Evolutionary conservation across 305 asterid species (phyloP), one percentile per base, ranked within the genome.

Genomic region (Solanum hybrid): DNA sequence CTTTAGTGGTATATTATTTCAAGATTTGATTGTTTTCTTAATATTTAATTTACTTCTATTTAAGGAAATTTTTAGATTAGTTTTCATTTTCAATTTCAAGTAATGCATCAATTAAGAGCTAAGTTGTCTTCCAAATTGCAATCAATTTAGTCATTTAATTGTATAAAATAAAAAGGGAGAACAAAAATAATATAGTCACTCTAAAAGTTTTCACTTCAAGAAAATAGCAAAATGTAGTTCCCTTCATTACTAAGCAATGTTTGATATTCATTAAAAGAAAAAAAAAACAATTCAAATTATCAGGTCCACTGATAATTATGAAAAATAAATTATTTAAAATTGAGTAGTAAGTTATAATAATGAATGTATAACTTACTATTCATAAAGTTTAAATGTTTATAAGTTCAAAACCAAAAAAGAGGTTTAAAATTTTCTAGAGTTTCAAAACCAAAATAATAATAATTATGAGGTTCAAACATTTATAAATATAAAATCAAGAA

Each of bases 31-130:
- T 84, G 42, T 13, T 84, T 31, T 51, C 39, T 46, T 20, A 22
- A 57, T 20, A n/a, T 0, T 85, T 77, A 77, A 77, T 34, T 12
- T 85, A 33, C 42, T 85, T 85, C 4, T 57, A 1, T 7, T 57
- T 61, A 57, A 57, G 74, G 75, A 24, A 51, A 51, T 26, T 51
- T 40, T 57, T 46, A 85, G 88, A 85, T 85, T 57, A 57, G 31
- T 85, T 85, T 2, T 85, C 88, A 31, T 85, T 85, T 51, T 85
- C 76, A 51, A 57, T 84, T 77, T 84, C 76, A 85, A 85, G 74
- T 40, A 57, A 33, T 85, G 20, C 7, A 36, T 79, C 86, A 79
- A 85, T 84, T 33, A 6, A 84, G 88, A 51, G 74, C 31, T 84
- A 57, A 57, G 34, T 57, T 85, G 33, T 85, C 64, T 51, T 51